Evolutionary conservation across 768 basidiomycete species (phyloP), one percentile per base, ranked within the genome.

Genomic region (Suillus sp.): DNA sequence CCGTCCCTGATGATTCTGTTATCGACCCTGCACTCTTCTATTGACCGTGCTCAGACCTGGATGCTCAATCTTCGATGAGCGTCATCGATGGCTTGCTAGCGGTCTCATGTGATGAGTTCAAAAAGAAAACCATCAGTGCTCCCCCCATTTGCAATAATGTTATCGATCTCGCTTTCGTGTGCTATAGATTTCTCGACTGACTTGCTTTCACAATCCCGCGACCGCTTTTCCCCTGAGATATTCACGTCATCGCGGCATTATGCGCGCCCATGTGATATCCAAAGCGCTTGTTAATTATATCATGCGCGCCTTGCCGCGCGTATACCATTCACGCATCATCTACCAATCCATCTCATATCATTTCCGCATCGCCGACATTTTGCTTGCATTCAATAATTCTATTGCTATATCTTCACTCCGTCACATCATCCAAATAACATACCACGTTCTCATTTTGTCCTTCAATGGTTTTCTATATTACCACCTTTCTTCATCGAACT

Each of bases 21-120:
- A 64, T 71, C 34, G 78, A 81, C 20, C 76, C 76, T 67, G 62
- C 74, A 0, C 53, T 47, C 14, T 48, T 48, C 6, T 4, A 64
- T 71, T 38, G 78, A 81, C 18, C 75, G 76, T 67, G 62, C 73
- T 1, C 50, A 74, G 48, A 66, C 71, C 25, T 78, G 75, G 75
- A 65, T 77, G 34, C 65, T 69, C 43, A 69, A 70, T 45, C 9
- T 10, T 34, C 32, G 18, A 37, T 45, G 47, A 25, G 45, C 22
- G 14, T 47, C 1, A 8, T 43, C 42, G n/a, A 50, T 9, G 20
- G 37, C 51, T n/a, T 43, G 18, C 20, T 25, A 14, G 16, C n/a
- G 5, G 34, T 20, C 27, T 56, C 18, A 25, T 25, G 37, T 25
- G 7, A 56, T 18, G 55, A 38, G 37, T 38, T 25, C 35, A 38